Conservation (phyloP, 768 basidiomycete species). For the Gymnopilus junonius region DNA sequence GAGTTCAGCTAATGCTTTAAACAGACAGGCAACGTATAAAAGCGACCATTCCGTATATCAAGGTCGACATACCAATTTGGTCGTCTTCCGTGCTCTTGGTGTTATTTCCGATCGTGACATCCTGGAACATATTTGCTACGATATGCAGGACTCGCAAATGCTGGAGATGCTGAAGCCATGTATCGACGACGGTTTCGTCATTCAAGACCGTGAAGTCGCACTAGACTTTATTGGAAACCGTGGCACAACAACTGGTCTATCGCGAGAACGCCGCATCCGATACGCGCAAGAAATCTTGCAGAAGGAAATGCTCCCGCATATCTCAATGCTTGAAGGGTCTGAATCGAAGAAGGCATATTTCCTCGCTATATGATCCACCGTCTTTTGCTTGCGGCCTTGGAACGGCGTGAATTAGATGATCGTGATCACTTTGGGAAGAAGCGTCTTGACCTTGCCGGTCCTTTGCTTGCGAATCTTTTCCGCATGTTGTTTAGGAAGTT, state of each 20-base stretch:
- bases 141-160: slow-evolving; percentile 95
- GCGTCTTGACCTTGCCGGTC: slow-evolving; percentile 94
- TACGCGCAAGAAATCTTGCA: slow-evolving; percentile 98
- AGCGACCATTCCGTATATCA: slow-evolving; percentile 97
- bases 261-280: slow-evolving; percentile 89
- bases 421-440: slow-evolving; percentile 99
- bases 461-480: slow-evolving; percentile 95
- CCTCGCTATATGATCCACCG: slow-evolving; percentile 99
- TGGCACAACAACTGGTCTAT: slow-evolving; percentile 92
- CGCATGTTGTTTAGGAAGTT: slow-evolving; percentile 96
- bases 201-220: slow-evolving; percentile 96
- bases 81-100: slow-evolving; percentile 96
- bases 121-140: slow-evolving; percentile 97
- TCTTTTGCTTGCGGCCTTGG: slow-evolving; percentile 89
- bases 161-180: slow-evolving; percentile 98
- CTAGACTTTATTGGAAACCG: slow-evolving; percentile 98
- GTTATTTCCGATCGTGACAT: slow-evolving; percentile 98
- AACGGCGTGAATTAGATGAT: slow-evolving; percentile 95
- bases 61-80: slow-evolving; percentile 98
- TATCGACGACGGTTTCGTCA: slow-evolving; percentile 97
- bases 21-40: slow-evolving; percentile 86
- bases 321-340: slow-evolving; percentile 94
- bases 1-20: slow-evolving; percentile 6
- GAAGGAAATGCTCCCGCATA: slow-evolving; percentile 98
- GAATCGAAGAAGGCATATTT: slow-evolving; percentile 99